Base-by-base conservation (phyloP, 257 asterid genomes). In the Nicotiana tomentosiformis region DNA sequence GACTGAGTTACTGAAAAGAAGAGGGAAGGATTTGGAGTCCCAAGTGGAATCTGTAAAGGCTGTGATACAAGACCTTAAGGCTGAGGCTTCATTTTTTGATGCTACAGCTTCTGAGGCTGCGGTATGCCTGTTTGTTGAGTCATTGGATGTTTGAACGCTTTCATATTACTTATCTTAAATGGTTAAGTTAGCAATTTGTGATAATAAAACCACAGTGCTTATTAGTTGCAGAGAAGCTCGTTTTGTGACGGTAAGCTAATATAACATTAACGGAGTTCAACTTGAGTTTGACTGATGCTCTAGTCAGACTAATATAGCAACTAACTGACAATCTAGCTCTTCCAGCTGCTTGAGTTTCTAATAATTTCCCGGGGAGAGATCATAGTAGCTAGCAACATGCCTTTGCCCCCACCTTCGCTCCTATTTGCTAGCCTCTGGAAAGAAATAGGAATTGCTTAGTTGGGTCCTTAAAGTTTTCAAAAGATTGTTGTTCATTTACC, bases 11-110 rank as follows among this genome's bases (percentile, higher is more conserved):
- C 86, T 95, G 88, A 87, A 87, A 85, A 88, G 99, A 86, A 89
- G 99, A 87, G 93, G 93, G 69, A 93, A 89, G 65, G 87, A 43
- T 61, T 74, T 95, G 82, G 96, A 91, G 83, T 67, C 89, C 78
- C 95, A 95, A 89, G 85, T 90, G n/a, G 97, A 91, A 69, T 90
- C 96, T 84, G 84, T 92, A 58, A 90, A 90, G 84, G 92, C 92
- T 85, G 81, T 90, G 8, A 91, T 91, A 91, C 87, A 90, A 84
- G 97, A 94, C 89, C 88, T 95, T 70, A 89, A 87, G 84, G 92
- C 89, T 0, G 97, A 95, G 87, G 97, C 93, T 81, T 87, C 92
- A 18, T 92, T 95, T 85, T 95, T 95, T 83, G 90, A 93, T 83
- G 84, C 90, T 69, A 91, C 97, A 5, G 97, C 97, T 82, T 70